phyloP scores from a whole-genome alignment of 2,329 filamentous ascomycete species.

The Fusarium subglutinans region DNA sequence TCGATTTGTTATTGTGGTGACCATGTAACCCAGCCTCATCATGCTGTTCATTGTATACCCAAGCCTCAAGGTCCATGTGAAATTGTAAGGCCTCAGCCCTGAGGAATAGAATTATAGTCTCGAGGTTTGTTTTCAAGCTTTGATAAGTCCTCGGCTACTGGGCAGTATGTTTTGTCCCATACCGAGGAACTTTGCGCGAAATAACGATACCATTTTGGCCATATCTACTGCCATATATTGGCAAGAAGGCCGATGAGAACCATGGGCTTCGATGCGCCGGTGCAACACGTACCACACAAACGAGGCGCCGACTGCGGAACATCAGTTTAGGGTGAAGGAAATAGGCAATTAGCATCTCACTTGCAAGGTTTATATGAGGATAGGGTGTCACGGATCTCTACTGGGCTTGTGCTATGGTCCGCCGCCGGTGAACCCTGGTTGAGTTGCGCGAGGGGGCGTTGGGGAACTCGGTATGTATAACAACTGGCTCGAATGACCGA shows the following conservation, averaged over 20 bases:
- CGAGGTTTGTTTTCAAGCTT: not conserved
- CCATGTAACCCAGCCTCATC: not conserved
- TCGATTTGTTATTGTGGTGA: not conserved
- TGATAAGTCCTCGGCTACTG: not conserved
- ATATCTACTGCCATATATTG: not conserved
- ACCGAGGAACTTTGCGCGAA: not conserved
- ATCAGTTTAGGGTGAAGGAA: slow-evolving; percentile 5
- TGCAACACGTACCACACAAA: not conserved
- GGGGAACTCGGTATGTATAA: slow-evolving; percentile 1
- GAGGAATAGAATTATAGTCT: not conserved
- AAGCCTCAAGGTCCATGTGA: not conserved
- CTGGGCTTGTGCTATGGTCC: slow-evolving; percentile 32
- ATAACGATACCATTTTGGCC: not conserved
- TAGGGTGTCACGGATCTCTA: slow-evolving; percentile 39
- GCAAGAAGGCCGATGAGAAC: not conserved
- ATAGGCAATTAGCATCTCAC: slow-evolving; percentile 1
- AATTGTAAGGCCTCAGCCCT: not conserved
- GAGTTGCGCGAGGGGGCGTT: slow-evolving; percentile 6
- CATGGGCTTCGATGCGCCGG: not conserved
- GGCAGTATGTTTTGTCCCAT: not conserved
- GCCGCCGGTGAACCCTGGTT: slow-evolving; percentile 24
- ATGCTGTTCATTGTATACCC: not conserved
- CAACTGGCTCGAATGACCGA: not conserved
- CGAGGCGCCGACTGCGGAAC: not conserved
- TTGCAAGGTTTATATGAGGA: slow-evolving; percentile 13